A percentile compares a stretch with the other conserved stretches of the same genome.
Evolutionary conservation across 2,329 filamentous ascomycete genomes (phyloP).

Genomic region (Bipolaris zeicola): DNA sequence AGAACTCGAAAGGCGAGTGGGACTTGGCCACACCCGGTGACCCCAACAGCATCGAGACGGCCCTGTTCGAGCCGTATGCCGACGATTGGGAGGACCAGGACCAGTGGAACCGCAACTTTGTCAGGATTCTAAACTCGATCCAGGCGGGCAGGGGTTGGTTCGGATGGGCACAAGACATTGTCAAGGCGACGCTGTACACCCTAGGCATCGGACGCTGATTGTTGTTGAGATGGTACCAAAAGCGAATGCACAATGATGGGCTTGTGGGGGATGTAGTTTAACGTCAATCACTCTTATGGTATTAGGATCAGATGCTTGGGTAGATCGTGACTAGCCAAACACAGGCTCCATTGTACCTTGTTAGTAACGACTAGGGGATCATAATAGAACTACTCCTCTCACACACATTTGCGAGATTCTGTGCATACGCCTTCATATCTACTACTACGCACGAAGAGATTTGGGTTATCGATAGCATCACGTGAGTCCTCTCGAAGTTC

Average conservation of each 20-base stretch:
- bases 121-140: constrained; percentile 60
- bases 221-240: background rate
- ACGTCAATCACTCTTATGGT: background rate
- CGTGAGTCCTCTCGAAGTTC: too few species aligned
- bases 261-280: background rate
- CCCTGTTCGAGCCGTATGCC: constrained; percentile 66
- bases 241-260: background rate
- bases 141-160: constrained; percentile 60
- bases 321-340: background rate
- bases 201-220: constrained; percentile 26
- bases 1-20: constrained; percentile 47
- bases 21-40: constrained; percentile 32
- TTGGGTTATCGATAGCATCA: too few species aligned
- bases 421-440: too few species aligned
- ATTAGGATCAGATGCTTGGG: background rate
- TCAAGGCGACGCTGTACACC: constrained; percentile 35
- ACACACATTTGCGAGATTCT: too few species aligned
- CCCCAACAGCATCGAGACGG: constrained; percentile 48
- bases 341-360: too few species aligned
- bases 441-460: too few species aligned
- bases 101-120: constrained; percentile 59
- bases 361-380: too few species aligned
- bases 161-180: constrained; percentile 54
- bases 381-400: too few species aligned
- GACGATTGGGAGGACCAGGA: constrained; percentile 64